Conservation (phyloP, 345 rosid genomes). For the Murraya koenigii region DNA sequence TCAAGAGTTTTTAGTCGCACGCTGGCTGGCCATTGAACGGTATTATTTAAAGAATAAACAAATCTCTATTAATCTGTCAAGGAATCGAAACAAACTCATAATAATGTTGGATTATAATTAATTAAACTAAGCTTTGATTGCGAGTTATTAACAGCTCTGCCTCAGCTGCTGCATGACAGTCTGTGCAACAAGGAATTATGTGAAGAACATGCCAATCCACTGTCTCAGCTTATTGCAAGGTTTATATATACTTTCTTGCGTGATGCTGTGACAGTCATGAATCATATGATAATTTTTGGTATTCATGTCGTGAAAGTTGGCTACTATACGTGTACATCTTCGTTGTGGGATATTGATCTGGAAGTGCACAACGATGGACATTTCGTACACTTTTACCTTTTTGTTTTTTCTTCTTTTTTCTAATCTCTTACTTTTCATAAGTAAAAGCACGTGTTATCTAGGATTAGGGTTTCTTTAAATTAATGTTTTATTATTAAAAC, state of each 20-base stretch:
- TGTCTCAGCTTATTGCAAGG: not conserved
- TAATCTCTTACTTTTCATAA: not conserved
- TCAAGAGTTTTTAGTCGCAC: not conserved
- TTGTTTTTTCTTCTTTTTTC: not conserved
- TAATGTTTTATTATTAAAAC: not conserved
- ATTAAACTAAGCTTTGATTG: not conserved
- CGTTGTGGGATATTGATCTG: constrained; percentile 6
- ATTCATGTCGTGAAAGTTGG: not conserved
- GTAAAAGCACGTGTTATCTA: not conserved
- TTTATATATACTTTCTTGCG: not conserved
- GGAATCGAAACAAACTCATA: not conserved
- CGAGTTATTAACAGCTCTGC: not conserved
- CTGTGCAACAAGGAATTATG: not conserved
- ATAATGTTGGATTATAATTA: not conserved
- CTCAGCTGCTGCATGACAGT: not conserved
- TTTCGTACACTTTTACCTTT: not conserved
- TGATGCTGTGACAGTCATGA: not conserved
- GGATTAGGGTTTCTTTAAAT: not conserved
- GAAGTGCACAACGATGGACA: not conserved
- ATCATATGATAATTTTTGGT: not conserved
- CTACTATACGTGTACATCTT: not conserved
- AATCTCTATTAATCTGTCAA: not conserved
- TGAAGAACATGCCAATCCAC: not conserved
- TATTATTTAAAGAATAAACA: not conserved
- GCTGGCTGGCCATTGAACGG: not conserved